Conservation (phyloP, 1,284 basidiomycete species). For the Sanguinoderma infundibulare region DNA sequence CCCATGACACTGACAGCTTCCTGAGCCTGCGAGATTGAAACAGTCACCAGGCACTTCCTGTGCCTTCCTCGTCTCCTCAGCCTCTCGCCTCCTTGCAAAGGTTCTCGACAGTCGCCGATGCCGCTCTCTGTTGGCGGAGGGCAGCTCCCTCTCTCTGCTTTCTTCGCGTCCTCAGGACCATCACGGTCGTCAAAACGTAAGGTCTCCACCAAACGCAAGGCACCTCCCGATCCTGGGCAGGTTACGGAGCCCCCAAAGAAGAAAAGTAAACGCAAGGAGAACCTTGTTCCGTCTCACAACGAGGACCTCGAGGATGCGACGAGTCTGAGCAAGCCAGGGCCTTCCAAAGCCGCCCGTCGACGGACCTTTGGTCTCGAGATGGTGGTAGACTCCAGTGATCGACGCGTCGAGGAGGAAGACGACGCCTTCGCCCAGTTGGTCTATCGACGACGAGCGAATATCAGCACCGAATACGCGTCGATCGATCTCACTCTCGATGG, state of each 20-base stretch:
- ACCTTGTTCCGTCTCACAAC: background rate
- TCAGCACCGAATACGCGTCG: too few species aligned
- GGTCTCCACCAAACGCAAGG: conserved; percentile 15
- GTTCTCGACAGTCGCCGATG: conserved; percentile 1
- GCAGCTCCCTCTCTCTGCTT: conserved; percentile 29
- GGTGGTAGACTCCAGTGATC: background rate
- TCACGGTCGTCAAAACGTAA: conserved; percentile 9
- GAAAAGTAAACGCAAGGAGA: conserved; percentile 22
- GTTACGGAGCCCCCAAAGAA: conserved; percentile 5
- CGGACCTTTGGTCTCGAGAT: background rate
- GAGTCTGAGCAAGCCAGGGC: background rate
- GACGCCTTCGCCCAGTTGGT: too few species aligned
- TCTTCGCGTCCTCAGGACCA: conserved; percentile 13
- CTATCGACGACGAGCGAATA: background rate
- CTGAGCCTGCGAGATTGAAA: too few species aligned
- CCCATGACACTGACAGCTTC: background rate
- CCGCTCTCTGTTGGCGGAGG: conserved; percentile 18
- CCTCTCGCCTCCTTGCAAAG: too few species aligned
- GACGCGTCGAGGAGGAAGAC: background rate
- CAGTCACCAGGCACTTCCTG: background rate
- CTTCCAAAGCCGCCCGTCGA: background rate
- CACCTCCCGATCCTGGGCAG: background rate
- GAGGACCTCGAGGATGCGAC: background rate
- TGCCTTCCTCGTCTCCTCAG: background rate
- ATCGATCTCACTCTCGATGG: background rate